Conservation (phyloP, 1,284 basidiomycete species). For the Jaminaea rosea region DNA sequence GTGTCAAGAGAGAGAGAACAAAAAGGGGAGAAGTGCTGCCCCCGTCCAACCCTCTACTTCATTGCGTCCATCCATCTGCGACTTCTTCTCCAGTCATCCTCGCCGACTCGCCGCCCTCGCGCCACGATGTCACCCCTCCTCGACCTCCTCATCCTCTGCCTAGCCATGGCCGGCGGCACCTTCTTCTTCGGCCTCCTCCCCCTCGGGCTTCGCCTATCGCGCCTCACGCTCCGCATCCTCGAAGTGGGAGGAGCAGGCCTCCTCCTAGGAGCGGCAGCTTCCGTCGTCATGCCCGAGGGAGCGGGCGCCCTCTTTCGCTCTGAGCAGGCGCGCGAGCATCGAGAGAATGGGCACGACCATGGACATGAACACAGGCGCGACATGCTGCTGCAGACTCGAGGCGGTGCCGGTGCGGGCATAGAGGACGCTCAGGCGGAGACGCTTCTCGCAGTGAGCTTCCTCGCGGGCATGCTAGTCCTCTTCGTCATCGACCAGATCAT, state of each 20-base stretch:
- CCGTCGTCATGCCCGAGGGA: conserved; percentile 43
- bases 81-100: too few relatives aligned
- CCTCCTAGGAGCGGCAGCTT: conserved; percentile 40
- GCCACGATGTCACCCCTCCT: background rate
- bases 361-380: conserved; percentile 9
- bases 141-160: conserved; percentile 4
- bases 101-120: background rate
- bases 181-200: conserved; percentile 34
- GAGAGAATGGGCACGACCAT: conserved; percentile 6
- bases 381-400: background rate
- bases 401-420: background rate
- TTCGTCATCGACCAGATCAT: conserved; percentile 16
- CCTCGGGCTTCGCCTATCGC: conserved; percentile 31
- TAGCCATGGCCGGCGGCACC: conserved; percentile 31
- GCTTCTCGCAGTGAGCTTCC: conserved; percentile 27
- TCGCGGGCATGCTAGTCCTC: conserved; percentile 41
- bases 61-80: too few relatives aligned
- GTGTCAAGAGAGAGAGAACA: too few relatives aligned
- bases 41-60: too few relatives aligned
- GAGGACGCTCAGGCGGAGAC: conserved; percentile 25
- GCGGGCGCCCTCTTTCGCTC: conserved; percentile 16
- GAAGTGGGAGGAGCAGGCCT: conserved; percentile 42
- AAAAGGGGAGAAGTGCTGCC: too few relatives aligned
- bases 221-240: conserved; percentile 27
- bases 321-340: background rate